These are phyloP conservation scores for Lagerstroemia speciosa DNA, from an alignment of 345 rosid species.

Conservation along the genomic window DNA sequence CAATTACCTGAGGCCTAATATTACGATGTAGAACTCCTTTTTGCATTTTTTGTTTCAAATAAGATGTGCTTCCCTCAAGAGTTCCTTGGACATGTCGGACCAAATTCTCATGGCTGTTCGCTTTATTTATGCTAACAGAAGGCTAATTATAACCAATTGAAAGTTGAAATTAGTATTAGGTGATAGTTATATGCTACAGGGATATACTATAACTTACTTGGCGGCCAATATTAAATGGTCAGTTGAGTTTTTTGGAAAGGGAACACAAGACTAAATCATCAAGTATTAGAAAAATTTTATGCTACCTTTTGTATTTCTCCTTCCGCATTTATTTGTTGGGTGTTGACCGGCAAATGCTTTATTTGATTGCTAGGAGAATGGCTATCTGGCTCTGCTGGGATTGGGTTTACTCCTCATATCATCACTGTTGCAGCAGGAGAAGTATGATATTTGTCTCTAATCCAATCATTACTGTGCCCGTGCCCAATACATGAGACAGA, in stretches of 20 bases:
- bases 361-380: slow-evolving; percentile 43
- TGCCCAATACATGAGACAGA: background rate
- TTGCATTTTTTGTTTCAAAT: background rate
- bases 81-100: background rate
- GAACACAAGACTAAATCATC: background rate
- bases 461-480: slow-evolving; percentile 4
- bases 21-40: background rate
- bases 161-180: background rate
- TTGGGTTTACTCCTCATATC: slow-evolving; percentile 73
- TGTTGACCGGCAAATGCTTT: background rate
- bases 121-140: background rate
- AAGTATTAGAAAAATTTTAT: background rate
- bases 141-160: background rate
- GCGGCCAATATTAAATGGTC: background rate
- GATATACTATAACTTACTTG: background rate
- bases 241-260: background rate
- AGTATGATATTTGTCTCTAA: slow-evolving; percentile 33
- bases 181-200: background rate
- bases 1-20: background rate
- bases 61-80: background rate
- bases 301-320: background rate
- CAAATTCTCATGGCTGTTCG: background rate
- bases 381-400: slow-evolving; percentile 68
- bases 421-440: slow-evolving; percentile 69
- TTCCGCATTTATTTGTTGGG: background rate